Percentiles rank a stretch among this genome's conserved stretches.
Conservation (phyloP, 2,329 filamentous ascomycete genomes). For the Colletotrichum kahawae region DNA sequence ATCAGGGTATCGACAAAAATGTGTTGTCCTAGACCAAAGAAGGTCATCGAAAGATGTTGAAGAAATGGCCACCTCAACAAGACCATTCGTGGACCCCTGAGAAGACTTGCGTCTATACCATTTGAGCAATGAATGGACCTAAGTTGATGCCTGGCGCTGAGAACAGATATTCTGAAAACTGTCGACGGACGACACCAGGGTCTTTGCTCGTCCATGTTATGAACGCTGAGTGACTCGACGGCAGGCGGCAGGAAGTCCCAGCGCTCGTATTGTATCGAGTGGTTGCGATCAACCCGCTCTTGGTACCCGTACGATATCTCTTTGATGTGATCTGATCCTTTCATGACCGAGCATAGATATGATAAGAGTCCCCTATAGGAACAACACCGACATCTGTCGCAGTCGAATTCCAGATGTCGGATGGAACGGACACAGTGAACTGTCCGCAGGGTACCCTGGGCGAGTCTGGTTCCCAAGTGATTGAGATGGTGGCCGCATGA, state of each 20-base stretch:
- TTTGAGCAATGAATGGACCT: neutral
- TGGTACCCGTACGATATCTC: neutral
- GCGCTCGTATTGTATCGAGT: neutral
- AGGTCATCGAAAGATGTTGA: neutral
- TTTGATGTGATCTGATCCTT: neutral
- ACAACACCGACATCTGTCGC: neutral
- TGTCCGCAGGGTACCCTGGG: neutral
- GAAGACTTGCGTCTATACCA: neutral
- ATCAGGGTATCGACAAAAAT: neutral
- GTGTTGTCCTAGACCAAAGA: neutral
- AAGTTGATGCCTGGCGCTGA: neutral
- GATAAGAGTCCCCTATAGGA: neutral
- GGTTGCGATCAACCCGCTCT: neutral
- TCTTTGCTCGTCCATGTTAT: neutral
- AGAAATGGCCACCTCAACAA: neutral
- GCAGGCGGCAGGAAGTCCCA: neutral
- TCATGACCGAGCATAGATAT: neutral
- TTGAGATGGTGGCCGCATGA: neutral
- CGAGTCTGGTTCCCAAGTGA: neutral
- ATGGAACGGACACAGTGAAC: neutral
- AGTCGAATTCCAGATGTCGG: neutral
- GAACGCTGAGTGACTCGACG: neutral
- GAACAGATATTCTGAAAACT: neutral
- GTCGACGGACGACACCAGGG: neutral
- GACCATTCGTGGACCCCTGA: neutral